Evolutionary conservation across 148 eudicot species (phyloP).

Genomic region (Cornus florida): DNA sequence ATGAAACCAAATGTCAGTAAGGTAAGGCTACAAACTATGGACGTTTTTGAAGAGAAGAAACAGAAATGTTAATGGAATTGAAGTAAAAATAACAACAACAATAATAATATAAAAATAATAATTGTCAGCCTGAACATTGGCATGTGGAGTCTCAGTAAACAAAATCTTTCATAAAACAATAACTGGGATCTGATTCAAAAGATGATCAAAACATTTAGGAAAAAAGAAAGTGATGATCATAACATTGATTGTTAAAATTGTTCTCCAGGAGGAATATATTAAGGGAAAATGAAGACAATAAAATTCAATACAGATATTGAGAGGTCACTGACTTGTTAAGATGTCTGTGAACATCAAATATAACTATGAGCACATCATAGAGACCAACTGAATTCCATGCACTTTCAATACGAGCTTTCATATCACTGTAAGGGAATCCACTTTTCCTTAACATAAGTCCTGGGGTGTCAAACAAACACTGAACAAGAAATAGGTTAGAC

Average conservation of each 20-base stretch:
- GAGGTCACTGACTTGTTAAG: conserved; percentile 57
- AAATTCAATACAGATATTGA: background rate
- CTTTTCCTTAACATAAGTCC: conserved; percentile 76
- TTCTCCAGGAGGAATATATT: background rate
- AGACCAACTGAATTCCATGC: conserved; percentile 82
- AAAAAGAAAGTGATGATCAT: background rate
- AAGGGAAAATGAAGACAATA: background rate
- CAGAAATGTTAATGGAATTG: background rate
- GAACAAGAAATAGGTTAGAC: conserved; percentile 28
- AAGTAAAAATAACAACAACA: background rate
- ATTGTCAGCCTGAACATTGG: background rate
- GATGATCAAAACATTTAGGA: too few species aligned
- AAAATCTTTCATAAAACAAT: too few species aligned
- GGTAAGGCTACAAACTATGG: background rate
- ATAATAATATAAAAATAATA: background rate
- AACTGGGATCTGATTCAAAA: too few species aligned
- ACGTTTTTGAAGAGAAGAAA: background rate
- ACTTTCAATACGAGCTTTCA: conserved; percentile 67
- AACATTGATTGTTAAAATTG: background rate
- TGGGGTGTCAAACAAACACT: conserved; percentile 99
- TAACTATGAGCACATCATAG: conserved; percentile 82
- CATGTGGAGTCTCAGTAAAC: background rate
- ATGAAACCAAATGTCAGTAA: background rate
- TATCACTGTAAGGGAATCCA: conserved; percentile 66
- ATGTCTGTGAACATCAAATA: conserved; percentile 96